Base-by-base conservation (phyloP, 495 filamentous ascomycete genomes). In the Sabuloglossum arenarium region DNA sequence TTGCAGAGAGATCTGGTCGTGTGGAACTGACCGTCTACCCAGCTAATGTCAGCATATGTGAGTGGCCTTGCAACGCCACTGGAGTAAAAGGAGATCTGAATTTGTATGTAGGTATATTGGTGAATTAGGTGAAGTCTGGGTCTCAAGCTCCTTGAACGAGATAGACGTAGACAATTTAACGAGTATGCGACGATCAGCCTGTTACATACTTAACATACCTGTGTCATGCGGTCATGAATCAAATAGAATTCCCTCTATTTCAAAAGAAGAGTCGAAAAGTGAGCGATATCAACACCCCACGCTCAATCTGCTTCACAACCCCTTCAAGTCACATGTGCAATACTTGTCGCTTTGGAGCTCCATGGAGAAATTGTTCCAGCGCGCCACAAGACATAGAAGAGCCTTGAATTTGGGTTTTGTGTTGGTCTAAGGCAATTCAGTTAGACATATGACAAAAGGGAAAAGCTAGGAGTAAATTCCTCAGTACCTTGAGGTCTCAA, bases 291-390 rank as follows among this genome's bases (percentile, higher is more conserved):
- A 82, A 76, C 61, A 88, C 79, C 32, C 86, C 90, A 49, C 93
- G 78, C 72, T 98, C 91, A 57, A 97, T 86, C 45, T 89, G 80
- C 64, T 84, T 77, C 37, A 96, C 77, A 45, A 74, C 24, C 79
- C 71, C 58, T 78, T 75, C 47, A 95, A 69, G 23, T 85, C 88
- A 66, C 89, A 56, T 88, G 79, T 37, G 89, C 81, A 66, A 97
- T 95, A 62, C 79, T 87, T 37, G 90, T 95, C 37, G 90, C 91
- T 64, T 95, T 87, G 52, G 89, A 93, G 65, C 86, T 94, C 91
- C 91, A 98, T 68, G 91, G 91, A 37, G 88, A 95, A 59, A 94
- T 88, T 34, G 89, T 94, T 42, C 80, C 81, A 29, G 73, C 74
- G 52, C 91, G 77, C 11, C 90, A 91, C 34, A 75, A 78, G 49